Conservation (phyloP, 768 basidiomycete species). For the Holtermanniella nyarrowii region DNA sequence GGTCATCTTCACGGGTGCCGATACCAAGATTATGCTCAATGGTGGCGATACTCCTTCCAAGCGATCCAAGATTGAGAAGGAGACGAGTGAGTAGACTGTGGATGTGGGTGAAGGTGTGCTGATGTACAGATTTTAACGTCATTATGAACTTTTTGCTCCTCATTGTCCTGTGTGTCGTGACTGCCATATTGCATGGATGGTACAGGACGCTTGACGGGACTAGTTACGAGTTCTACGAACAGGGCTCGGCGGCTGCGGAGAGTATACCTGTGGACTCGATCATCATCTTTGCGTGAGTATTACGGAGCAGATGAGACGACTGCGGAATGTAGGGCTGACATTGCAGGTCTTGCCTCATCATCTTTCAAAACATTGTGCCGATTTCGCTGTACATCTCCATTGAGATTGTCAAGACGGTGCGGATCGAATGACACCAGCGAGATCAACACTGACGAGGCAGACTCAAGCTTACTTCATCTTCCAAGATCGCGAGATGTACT, state of each 20-base stretch:
- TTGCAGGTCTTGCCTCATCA: slow-evolving; percentile 74
- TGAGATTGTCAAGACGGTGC: slow-evolving; percentile 85
- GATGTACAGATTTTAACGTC: slow-evolving; percentile 64
- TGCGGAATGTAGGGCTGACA: slow-evolving; percentile 1
- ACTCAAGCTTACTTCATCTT: slow-evolving; percentile 95
- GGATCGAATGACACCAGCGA: neutral
- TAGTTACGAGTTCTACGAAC: slow-evolving; percentile 65
- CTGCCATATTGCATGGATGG: slow-evolving; percentile 51
- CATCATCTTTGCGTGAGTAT: slow-evolving; percentile 78
- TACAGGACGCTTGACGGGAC: slow-evolving; percentile 53
- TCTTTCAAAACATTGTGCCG: slow-evolving; percentile 95
- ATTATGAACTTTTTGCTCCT: slow-evolving; percentile 82
- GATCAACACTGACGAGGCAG: neutral
- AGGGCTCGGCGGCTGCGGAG: slow-evolving; percentile 53
- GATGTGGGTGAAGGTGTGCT: neutral
- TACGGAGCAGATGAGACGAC: neutral
- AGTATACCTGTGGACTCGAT: slow-evolving; percentile 62
- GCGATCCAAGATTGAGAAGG: slow-evolving; percentile 91
- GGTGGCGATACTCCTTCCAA: slow-evolving; percentile 93
- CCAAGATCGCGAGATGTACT: slow-evolving; percentile 95
- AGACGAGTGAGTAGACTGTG: slow-evolving; percentile 52
- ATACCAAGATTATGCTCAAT: slow-evolving; percentile 54
- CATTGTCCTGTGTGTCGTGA: slow-evolving; percentile 60
- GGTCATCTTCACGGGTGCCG: slow-evolving; percentile 86
- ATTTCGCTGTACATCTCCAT: slow-evolving; percentile 94